Conservation (phyloP, 768 basidiomycete species). For the Kockovaella imperatae region DNA sequence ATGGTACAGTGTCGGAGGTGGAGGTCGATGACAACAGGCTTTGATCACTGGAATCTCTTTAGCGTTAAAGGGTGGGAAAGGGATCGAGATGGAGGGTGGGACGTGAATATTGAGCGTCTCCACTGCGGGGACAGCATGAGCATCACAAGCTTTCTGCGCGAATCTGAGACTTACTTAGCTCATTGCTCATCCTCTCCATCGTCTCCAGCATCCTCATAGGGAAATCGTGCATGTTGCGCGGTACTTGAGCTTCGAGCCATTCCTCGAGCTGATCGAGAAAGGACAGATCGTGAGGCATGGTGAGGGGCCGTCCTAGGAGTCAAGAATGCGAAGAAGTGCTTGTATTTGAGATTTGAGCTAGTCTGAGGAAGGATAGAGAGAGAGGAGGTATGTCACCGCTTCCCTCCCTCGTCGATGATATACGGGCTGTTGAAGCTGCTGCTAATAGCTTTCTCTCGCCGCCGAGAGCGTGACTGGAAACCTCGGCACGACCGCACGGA, state of each 20-base stretch:
- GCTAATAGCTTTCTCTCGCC: too few relatives aligned
- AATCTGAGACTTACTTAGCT: conserved; percentile 28
- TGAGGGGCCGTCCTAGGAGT: too few relatives aligned
- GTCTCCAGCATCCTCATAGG: conserved; percentile 36
- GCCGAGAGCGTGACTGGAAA: too few relatives aligned
- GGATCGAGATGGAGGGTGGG: conserved; percentile 36
- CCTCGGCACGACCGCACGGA: too few relatives aligned
- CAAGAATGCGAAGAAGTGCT: too few relatives aligned
- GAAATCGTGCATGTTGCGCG: conserved; percentile 38
- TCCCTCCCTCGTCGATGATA: too few relatives aligned
- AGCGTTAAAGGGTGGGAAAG: conserved; percentile 35
- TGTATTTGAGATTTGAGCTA: too few relatives aligned
- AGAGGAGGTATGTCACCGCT: too few relatives aligned
- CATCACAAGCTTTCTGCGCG: not conserved
- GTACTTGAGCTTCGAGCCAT: conserved; percentile 38
- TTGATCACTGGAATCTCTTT: conserved; percentile 28
- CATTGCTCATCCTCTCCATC: conserved; percentile 36
- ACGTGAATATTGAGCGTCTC: conserved; percentile 40
- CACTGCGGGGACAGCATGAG: conserved; percentile 17
- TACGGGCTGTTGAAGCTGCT: too few relatives aligned
- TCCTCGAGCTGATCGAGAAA: conserved; percentile 38
- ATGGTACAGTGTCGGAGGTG: conserved; percentile 26
- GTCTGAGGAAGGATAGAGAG: too few relatives aligned
- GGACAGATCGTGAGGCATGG: conserved; percentile 27
- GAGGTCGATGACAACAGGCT: too few relatives aligned